phyloP scores from a whole-genome alignment of 495 filamentous ascomycete genomes.

The Hypoxylon fragiforme region DNA sequence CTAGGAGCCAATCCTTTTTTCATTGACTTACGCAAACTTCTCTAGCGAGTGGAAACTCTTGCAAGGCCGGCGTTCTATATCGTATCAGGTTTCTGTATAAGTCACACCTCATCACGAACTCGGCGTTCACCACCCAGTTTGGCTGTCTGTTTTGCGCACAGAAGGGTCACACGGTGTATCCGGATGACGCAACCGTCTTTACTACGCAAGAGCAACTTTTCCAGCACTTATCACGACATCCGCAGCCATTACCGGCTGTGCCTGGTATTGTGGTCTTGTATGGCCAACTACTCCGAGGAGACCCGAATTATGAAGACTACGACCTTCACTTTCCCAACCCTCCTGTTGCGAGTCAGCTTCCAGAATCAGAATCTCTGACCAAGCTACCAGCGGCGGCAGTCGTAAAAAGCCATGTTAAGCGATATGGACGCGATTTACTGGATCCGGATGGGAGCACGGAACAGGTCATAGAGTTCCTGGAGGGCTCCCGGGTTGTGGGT shows the following conservation, averaged over 20 bases:
- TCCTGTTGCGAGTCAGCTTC: conserved; percentile 34
- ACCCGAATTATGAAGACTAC: conserved; percentile 38
- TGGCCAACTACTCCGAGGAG: conserved; percentile 30
- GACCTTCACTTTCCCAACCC: conserved; percentile 48
- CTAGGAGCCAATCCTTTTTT: no score
- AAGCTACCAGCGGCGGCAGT: conserved; percentile 41
- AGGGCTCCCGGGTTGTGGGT: conserved; percentile 49
- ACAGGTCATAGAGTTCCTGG: conserved; percentile 46
- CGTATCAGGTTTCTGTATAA: conserved; percentile 46
- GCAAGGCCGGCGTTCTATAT: conserved; percentile 33
- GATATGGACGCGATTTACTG: conserved; percentile 31
- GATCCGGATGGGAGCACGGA: conserved; percentile 43
- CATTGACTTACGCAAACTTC: no score
- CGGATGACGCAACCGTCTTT: conserved; percentile 48
- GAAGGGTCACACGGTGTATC: conserved; percentile 30
- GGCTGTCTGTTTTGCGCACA: conserved; percentile 45
- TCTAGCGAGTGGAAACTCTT: conserved; percentile 36
- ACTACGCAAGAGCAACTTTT: conserved; percentile 37
- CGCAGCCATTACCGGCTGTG: conserved; percentile 44
- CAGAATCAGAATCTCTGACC: conserved; percentile 35
- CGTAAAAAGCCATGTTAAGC: conserved; percentile 38
- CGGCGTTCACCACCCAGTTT: conserved; percentile 32
- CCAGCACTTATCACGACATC: conserved; percentile 41
- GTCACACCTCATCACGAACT: conserved; percentile 37
- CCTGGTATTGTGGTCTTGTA: conserved; percentile 44